These are phyloP conservation scores for Sporisorium scitamineum DNA, from an alignment of 1,284 basidiomycete genomes.

Conservation along the genomic window DNA sequence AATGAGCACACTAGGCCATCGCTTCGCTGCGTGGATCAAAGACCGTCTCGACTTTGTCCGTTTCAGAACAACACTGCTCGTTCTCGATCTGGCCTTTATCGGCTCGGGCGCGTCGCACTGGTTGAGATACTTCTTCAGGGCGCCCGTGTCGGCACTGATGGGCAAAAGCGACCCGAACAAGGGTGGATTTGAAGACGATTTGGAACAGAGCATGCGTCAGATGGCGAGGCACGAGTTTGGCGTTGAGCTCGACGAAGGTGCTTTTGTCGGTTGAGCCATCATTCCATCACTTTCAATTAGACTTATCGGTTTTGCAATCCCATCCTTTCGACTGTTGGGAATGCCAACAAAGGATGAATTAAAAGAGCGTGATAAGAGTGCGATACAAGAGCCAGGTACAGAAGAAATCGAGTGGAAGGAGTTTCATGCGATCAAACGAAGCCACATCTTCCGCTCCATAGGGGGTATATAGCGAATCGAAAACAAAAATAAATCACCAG, in stretches of 20 bases:
- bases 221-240: slow-evolving; percentile 62
- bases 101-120: slow-evolving; percentile 43
- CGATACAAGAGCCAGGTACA: slow-evolving; percentile 4
- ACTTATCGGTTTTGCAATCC: no score
- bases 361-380: neutral
- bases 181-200: slow-evolving; percentile 62
- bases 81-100: slow-evolving; percentile 56
- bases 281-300: neutral
- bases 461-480: slow-evolving; percentile 2
- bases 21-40: slow-evolving; percentile 45
- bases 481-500: slow-evolving; percentile 13
- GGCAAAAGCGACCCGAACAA: slow-evolving; percentile 32
- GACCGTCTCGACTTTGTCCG: slow-evolving; percentile 51
- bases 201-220: slow-evolving; percentile 59
- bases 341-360: neutral
- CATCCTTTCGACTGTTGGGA: neutral
- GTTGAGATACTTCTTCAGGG: slow-evolving; percentile 35
- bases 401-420: neutral
- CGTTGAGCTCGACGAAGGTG: slow-evolving; percentile 58
- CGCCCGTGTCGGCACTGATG: slow-evolving; percentile 27
- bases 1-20: slow-evolving; percentile 8
- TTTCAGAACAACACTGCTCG: slow-evolving; percentile 54
- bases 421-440: neutral
- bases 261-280: slow-evolving; percentile 45
- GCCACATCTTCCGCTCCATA: neutral